phyloP scores from a whole-genome alignment of 176 grass and related monocot genomes.

The Saccharum spontaneum region DNA sequence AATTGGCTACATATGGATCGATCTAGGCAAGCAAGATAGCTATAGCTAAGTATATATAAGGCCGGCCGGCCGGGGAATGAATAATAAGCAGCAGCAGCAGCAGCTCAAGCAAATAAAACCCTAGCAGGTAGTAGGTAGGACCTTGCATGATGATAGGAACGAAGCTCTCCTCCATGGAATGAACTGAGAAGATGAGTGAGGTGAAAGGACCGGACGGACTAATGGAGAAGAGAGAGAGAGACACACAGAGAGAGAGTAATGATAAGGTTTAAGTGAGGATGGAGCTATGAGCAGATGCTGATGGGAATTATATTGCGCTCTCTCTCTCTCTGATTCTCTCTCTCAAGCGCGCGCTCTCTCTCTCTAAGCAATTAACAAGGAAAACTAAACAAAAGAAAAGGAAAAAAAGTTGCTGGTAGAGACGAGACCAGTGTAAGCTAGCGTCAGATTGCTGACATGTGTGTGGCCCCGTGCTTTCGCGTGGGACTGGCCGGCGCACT shows the following conservation, averaged over 20 bases:
- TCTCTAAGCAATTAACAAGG: neutral
- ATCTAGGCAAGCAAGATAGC: neutral
- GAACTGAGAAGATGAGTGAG: neutral
- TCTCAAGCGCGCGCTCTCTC: neutral
- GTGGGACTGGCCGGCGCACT: neutral
- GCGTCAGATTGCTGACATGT: neutral
- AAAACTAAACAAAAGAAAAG: no score
- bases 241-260: neutral
- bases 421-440: neutral
- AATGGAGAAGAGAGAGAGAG: neutral
- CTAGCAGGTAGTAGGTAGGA: neutral
- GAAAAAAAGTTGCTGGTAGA: neutral
- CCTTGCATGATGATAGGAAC: neutral
- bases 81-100: neutral
- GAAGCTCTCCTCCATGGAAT: neutral
- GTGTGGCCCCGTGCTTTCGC: neutral
- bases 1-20: neutral
- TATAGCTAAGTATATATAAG: constrained; percentile 41
- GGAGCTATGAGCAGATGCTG: neutral
- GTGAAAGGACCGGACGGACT: neutral
- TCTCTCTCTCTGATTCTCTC: no score
- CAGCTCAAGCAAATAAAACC: neutral
- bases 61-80: neutral
- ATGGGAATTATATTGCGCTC: neutral
- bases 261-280: neutral